Evolutionary conservation across 805 yeast genomes (phyloP), one percentile per base, ranked within the genome.

Genomic region (Zygosaccharomyces bailii): DNA sequence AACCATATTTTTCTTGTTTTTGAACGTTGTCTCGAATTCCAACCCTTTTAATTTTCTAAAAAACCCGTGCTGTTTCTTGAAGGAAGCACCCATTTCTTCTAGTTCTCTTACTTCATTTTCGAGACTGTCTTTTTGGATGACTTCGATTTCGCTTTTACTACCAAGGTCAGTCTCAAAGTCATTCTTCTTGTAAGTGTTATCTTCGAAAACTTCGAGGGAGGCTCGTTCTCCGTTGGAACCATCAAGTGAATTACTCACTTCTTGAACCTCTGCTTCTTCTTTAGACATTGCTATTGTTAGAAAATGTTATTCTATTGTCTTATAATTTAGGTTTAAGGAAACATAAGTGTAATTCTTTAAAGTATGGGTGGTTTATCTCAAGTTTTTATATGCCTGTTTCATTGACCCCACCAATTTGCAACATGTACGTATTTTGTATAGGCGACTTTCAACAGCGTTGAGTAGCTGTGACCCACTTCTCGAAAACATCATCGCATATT

Each of bases 1-100:
- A 20, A 73, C 75, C 72, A 77, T 74, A 55, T 72, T 54, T 30
- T 60, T 66, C 45, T 72, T 74, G 52, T 74, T 68, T 44, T 70
- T 50, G 59, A 78, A 78, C 48, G 71, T 51, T 7, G 72, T 54
- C 40, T 68, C 63, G 14, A 63, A 54, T 40, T 72, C 76, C 7
- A 71, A 51, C 5, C 59, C 51, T 24, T 61, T 54, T 39, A 74
- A 23, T 34, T 70, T 67, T 50, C 69, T 71, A 58, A 68, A 63
- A 35, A 67, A 63, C 0, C 73, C 55, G 39, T 63, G 66, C 29
- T 65, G 56, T 2, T 44, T 43, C 38, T 65, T 56, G 49, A 51
- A 56, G 5, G 52, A 34, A 18, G 51, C 43, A 2, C 65, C 60
- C 5, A 49, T 44, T 13, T 52, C 41, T 40, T 69, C 73, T 39